Conservation (phyloP, 1,284 basidiomycete genomes). For the Trichosporon sp. region DNA sequence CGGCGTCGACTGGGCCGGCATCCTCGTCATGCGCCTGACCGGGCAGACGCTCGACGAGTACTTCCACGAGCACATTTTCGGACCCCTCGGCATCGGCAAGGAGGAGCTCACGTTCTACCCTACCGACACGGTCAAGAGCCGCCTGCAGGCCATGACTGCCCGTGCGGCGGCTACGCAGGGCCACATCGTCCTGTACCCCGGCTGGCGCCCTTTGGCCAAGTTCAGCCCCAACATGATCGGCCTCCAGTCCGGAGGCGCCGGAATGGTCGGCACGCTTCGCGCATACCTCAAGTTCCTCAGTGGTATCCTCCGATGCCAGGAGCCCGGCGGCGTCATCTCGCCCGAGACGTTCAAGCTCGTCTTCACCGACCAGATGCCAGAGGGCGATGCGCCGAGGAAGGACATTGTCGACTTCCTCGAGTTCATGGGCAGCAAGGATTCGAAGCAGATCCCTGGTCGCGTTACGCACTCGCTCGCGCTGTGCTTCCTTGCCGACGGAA, state of each 20-base stretch:
- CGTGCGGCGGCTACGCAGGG: slow-evolving; percentile 13
- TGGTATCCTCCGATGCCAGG: slow-evolving; percentile 23
- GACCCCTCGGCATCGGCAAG: slow-evolving; percentile 26
- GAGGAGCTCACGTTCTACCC: slow-evolving; percentile 33
- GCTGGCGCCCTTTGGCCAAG: slow-evolving; percentile 23
- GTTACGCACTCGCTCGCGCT: slow-evolving; percentile 12
- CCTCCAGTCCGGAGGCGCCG: slow-evolving; percentile 30
- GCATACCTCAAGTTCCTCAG: slow-evolving; percentile 33
- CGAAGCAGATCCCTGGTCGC: slow-evolving; percentile 6
- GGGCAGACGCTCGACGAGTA: slow-evolving; percentile 34
- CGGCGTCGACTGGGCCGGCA: slow-evolving; percentile 43
- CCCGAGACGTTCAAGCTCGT: slow-evolving; percentile 22
- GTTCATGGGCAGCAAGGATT: slow-evolving; percentile 7
- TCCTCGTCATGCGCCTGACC: slow-evolving; percentile 34
- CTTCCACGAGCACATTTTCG: slow-evolving; percentile 37
- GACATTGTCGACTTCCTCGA: slow-evolving; percentile 9
- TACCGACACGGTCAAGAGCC: slow-evolving; percentile 19
- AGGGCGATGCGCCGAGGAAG: slow-evolving; percentile 7
- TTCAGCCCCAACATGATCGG: slow-evolving; percentile 11
- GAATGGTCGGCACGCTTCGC: slow-evolving; percentile 30
- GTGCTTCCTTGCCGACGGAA: background rate
- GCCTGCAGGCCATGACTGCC: slow-evolving; percentile 13
- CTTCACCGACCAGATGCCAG: slow-evolving; percentile 23
- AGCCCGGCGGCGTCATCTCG: slow-evolving; percentile 18
- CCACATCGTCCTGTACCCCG: slow-evolving; percentile 23